Evolutionary conservation across 2,329 filamentous ascomycete genomes (phyloP).

Genomic region (Pyrenophora graminea): DNA sequence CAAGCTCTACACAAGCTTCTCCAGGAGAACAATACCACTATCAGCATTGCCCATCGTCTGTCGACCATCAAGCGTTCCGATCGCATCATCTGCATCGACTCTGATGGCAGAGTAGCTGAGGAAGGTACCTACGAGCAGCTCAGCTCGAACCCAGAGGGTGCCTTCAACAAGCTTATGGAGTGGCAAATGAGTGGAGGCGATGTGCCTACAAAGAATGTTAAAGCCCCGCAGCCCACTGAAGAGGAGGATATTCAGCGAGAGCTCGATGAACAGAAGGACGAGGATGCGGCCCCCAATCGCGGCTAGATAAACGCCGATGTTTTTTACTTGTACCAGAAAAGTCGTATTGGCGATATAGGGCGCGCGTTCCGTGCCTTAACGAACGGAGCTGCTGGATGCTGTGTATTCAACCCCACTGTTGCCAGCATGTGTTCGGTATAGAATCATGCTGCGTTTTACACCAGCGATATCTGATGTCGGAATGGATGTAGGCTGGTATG

Average conservation of each 20-base stretch:
- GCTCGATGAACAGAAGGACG: constrained; percentile 44
- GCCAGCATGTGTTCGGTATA: too few relatives aligned
- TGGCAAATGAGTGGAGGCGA: constrained; percentile 96
- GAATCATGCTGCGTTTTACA: too few relatives aligned
- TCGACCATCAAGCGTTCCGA: constrained; percentile 97
- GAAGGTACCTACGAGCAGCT: constrained; percentile 82
- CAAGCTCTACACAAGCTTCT: constrained; percentile 81
- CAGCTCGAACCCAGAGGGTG: constrained; percentile 72
- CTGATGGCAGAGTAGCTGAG: constrained; percentile 87
- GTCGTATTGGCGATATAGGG: too few relatives aligned
- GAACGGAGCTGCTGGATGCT: too few relatives aligned
- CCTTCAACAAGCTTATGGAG: constrained; percentile 96
- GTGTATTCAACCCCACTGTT: too few relatives aligned
- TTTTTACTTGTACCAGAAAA: too few relatives aligned
- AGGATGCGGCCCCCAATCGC: constrained; percentile 35
- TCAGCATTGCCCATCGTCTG: constrained; percentile 93
- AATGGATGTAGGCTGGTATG: too few relatives aligned
- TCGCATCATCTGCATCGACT: constrained; percentile 87
- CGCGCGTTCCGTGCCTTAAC: too few relatives aligned
- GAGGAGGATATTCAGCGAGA: constrained; percentile 57
- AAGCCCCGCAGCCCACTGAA: constrained; percentile 48
- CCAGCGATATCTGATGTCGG: too few relatives aligned
- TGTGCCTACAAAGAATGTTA: constrained; percentile 23
- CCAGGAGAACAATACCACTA: constrained; percentile 88
- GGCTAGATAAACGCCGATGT: constrained; percentile 10